Conservation (phyloP, 2,329 filamentous ascomycete species). For the Microsporum ferrugineum region DNA sequence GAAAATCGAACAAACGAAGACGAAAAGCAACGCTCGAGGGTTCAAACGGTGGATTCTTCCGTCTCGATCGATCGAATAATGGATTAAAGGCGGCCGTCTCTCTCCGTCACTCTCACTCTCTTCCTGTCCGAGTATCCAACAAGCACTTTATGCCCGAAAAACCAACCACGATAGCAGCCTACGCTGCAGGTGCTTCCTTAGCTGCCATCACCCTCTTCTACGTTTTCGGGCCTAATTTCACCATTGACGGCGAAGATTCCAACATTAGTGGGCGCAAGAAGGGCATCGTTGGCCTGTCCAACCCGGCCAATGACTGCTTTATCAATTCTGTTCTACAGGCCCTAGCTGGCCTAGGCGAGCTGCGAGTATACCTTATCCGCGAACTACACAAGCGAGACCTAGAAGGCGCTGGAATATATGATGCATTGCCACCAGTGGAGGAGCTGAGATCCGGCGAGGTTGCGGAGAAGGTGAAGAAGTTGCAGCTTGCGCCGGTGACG, state of each 20-base stretch:
- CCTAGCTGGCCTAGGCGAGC: conserved; percentile 75
- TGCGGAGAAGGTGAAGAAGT: conserved; percentile 42
- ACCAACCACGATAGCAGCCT: conserved; percentile 71
- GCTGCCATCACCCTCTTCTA: conserved; percentile 92
- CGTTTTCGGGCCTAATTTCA: conserved; percentile 94
- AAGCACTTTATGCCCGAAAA: conserved; percentile 56
- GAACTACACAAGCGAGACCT: conserved; percentile 76
- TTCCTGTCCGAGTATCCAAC: not conserved
- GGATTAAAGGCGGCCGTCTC: not conserved
- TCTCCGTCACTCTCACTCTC: not conserved
- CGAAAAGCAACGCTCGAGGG: not conserved
- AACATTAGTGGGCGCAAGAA: conserved; percentile 57
- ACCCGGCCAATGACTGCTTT: conserved; percentile 90
- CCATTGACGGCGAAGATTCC: conserved; percentile 69
- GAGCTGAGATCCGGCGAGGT: conserved; percentile 27
- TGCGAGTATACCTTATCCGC: conserved; percentile 82
- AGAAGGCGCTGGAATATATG: conserved; percentile 66
- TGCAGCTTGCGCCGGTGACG: conserved; percentile 76
- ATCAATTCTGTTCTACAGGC: conserved; percentile 96
- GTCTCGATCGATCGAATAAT: not conserved
- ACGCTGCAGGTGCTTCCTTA: conserved; percentile 89
- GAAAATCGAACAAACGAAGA: not conserved
- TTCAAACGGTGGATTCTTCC: not conserved
- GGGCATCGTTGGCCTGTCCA: conserved; percentile 75
- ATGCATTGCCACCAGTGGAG: conserved; percentile 42